A percentile compares a stretch with the other conserved stretches of the same genome.
These are phyloP conservation scores for Porphyra umbilicalis DNA, from an alignment of 31 red algal genomes.

Conservation along the genomic window DNA sequence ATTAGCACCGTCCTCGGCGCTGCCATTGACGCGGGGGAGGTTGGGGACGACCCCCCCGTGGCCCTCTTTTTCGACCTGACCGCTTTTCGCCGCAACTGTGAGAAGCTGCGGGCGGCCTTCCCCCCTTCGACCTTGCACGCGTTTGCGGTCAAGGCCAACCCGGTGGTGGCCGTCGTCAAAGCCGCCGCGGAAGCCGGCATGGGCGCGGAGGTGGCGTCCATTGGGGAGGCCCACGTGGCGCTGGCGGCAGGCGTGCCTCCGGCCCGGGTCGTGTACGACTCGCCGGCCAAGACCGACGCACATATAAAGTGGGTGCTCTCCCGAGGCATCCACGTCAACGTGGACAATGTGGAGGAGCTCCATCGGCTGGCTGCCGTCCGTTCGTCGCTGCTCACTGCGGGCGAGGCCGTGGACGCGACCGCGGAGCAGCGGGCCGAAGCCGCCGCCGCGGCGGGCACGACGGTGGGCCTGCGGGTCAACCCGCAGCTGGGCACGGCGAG, in stretches of 20 bases:
- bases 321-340: slow-evolving; percentile 45
- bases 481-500: slow-evolving; percentile 51
- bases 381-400: background rate
- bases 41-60: slow-evolving; percentile 9
- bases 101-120: slow-evolving; percentile 26
- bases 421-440: background rate
- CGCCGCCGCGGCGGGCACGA: background rate
- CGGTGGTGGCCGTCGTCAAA: slow-evolving; percentile 26
- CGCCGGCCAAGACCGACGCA: slow-evolving; percentile 61
- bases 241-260: slow-evolving; percentile 24
- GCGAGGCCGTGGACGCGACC: background rate
- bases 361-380: slow-evolving; percentile 9
- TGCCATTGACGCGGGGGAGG: background rate
- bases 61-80: slow-evolving; percentile 48
- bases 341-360: slow-evolving; percentile 46
- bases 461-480: slow-evolving; percentile 61
- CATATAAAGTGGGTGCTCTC: slow-evolving; percentile 31
- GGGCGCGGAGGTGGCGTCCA: slow-evolving; percentile 67
- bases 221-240: slow-evolving; percentile 47
- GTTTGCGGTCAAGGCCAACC: slow-evolving; percentile 66
- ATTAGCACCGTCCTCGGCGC: background rate
- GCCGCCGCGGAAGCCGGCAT: slow-evolving; percentile 21
- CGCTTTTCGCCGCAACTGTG: slow-evolving; percentile 12
- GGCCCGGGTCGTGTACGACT: slow-evolving; percentile 50
- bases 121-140: slow-evolving; percentile 33